Percentiles rank a stretch among this genome's conserved stretches.
These are phyloP conservation scores for Penicillium daleae DNA, from an alignment of 495 filamentous ascomycete species.

Conservation along the genomic window DNA sequence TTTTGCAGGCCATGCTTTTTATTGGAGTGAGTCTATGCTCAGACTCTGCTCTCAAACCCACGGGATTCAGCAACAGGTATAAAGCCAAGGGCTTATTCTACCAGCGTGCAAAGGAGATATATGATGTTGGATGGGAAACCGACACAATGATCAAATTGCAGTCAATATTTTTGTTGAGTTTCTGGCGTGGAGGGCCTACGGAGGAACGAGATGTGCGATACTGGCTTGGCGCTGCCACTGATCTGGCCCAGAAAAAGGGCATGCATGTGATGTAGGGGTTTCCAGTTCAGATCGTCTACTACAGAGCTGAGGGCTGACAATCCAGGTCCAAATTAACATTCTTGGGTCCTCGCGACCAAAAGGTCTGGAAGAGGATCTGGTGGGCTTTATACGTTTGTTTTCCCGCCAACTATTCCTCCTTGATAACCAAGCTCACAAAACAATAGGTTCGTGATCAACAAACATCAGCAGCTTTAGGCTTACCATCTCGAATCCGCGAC, in stretches of 20 bases:
- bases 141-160: conserved; percentile 43
- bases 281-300: background rate
- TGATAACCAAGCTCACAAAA: background rate
- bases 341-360: conserved; percentile 34
- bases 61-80: conserved; percentile 41
- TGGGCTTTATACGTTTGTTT: conserved; percentile 52
- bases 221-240: conserved; percentile 48
- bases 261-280: conserved; percentile 48
- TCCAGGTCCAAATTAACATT: conserved; percentile 43
- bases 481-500: conserved; percentile 48
- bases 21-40: conserved; percentile 48
- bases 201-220: conserved; percentile 48
- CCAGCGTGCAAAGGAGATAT: conserved; percentile 47
- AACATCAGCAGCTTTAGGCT: conserved; percentile 42
- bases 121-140: conserved; percentile 47
- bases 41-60: conserved; percentile 33
- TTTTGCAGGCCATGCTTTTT: conserved; percentile 48
- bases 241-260: conserved; percentile 47
- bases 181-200: conserved; percentile 44
- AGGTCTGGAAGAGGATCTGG: conserved; percentile 51
- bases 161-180: conserved; percentile 50
- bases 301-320: conserved; percentile 15
- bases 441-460: conserved; percentile 45
- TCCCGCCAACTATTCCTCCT: too few species aligned
- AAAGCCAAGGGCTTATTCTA: conserved; percentile 46